Evolutionary conservation across 176 grass and related monocot species (phyloP).

Genomic region (Elymus sibiricus): DNA sequence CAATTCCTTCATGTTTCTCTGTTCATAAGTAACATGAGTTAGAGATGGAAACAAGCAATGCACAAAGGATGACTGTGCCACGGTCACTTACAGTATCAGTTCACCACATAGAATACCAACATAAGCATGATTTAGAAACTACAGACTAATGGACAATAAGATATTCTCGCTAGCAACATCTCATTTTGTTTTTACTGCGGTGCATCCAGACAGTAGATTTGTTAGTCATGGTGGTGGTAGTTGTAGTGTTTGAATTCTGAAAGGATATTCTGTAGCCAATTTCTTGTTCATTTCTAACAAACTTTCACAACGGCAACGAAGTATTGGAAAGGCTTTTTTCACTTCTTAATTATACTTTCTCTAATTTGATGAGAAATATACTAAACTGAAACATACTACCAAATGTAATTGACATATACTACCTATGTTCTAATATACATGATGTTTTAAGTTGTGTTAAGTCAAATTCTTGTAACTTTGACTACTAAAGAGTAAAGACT

Average conservation of each 20-base stretch:
- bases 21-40: conserved; percentile 23
- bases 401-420: not conserved
- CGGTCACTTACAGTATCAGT: conserved; percentile 7
- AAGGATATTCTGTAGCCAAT: not conserved
- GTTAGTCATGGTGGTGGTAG: not conserved
- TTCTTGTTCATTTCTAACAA: not conserved
- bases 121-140: conserved; percentile 16
- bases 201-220: conserved; percentile 21
- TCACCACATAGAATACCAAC: conserved; percentile 20
- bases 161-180: not conserved
- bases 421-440: not conserved
- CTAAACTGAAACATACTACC: not conserved
- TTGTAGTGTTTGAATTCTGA: not conserved
- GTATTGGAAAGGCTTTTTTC: not conserved
- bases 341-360: too few relatives aligned
- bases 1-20: conserved; percentile 99
- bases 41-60: not conserved
- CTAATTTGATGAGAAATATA: too few relatives aligned
- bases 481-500: not conserved
- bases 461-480: not conserved
- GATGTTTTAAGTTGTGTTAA: not conserved
- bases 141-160: conserved; percentile 15
- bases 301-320: not conserved
- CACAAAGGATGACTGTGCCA: not conserved
- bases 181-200: not conserved